Evolutionary conservation across 2,329 filamentous ascomycete genomes (phyloP).

Genomic region (Davidsoniella eucalypti): DNA sequence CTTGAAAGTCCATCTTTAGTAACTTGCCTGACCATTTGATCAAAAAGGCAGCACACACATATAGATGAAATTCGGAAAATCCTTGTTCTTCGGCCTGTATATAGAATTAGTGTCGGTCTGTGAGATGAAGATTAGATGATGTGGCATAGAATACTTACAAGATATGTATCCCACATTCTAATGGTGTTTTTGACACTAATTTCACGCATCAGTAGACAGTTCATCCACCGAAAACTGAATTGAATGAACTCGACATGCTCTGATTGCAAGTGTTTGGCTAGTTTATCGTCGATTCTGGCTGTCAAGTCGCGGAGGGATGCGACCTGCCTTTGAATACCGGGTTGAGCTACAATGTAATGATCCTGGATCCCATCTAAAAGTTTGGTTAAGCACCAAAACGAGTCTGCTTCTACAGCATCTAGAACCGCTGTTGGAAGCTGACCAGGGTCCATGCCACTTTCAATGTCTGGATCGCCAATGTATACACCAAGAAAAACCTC

Average conservation of each 20-base stretch:
- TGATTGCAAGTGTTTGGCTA: conserved; percentile 77
- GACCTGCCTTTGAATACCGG: conserved; percentile 90
- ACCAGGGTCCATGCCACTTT: conserved; percentile 90
- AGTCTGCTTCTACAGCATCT: conserved; percentile 92
- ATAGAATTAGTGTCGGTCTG: neutral
- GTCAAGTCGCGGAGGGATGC: conserved; percentile 77
- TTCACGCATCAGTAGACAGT: conserved; percentile 94
- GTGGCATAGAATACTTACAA: conserved; percentile 42
- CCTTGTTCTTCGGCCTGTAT: conserved; percentile 87
- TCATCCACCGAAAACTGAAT: conserved; percentile 99
- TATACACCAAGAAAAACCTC: conserved; percentile 92
- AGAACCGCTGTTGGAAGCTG: conserved; percentile 80
- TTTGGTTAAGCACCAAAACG: conserved; percentile 97
- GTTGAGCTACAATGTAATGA: conserved; percentile 96
- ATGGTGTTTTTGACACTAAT: conserved; percentile 94
- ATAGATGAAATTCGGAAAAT: conserved; percentile 95
- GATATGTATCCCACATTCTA: conserved; percentile 98
- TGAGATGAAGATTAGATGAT: neutral
- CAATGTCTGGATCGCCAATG: conserved; percentile 84
- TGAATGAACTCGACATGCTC: conserved; percentile 97
- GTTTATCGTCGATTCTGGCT: conserved; percentile 64
- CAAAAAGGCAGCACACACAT: conserved; percentile 92
- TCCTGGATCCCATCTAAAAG: conserved; percentile 97
- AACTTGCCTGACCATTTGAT: conserved; percentile 97
- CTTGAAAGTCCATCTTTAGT: conserved; percentile 93